Evolutionary conservation across 345 rosid species (phyloP), one percentile per base, ranked within the genome.

Genomic region (Lagerstroemia speciosa): DNA sequence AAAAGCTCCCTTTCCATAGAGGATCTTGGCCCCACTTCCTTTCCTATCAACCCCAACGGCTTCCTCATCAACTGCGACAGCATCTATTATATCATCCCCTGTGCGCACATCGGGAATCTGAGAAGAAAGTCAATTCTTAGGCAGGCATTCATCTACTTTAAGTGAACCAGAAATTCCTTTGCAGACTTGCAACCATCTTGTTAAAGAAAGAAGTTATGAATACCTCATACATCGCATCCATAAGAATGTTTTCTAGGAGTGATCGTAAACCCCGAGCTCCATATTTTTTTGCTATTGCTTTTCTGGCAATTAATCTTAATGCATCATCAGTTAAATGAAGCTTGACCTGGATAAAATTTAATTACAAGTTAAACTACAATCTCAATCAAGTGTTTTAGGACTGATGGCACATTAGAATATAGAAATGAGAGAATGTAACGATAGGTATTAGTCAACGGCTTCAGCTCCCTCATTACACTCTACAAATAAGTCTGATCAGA

Each of bases 201-300:
- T 10, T 0, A 12, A 34, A 27, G 64, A 37, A 20, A 26, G 36
- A 27, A 14, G 15, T 50, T 38, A 46, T 26, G n/a, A 38, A 53
- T 83, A 94, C 99, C 98, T 95, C 99, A 46, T 92, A 92, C 99
- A 95, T 95, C 70, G 99, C 82, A 67, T 92, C 99, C 98, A 92
- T 86, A 81, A 95, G 85, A 70, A 90, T 87, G 72, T 72, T 92
- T 81, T 95, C 99, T 71, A 95, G 74, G 67, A 95, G 80, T 46
- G 98, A 73, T 71, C 99, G 82, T 75, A 95, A 83, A 45, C 93
- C 99, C 22, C 98, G 85, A 53, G 99, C 99, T 60, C 98, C 99
- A 0, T 97, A 90, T 76, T 87, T 95, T 78, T 95, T 95, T 15
- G 79, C 80, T 72, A 90, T 85, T 43, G 99, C 97, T 74, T 87